Percentiles rank a stretch among this genome's conserved stretches.
These are phyloP conservation scores for Penicillium silybi DNA, from an alignment of 495 filamentous ascomycete genomes.

Conservation along the genomic window DNA sequence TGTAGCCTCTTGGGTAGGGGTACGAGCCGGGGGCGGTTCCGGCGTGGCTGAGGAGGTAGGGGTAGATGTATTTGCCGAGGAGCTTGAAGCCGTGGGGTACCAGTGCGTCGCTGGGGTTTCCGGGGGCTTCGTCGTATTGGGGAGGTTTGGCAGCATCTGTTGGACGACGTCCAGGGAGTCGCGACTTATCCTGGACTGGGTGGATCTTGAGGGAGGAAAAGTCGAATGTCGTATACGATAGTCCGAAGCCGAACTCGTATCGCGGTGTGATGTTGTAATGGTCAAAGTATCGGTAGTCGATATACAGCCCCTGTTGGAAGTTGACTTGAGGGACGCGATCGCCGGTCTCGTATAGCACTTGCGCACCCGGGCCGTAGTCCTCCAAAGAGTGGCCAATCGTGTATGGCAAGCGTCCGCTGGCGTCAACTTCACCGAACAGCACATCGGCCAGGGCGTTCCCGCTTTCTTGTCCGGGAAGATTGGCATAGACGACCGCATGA, in stretches of 20 bases:
- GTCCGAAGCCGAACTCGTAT: slow-evolving; percentile 70
- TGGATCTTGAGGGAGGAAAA: slow-evolving; percentile 56
- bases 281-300: slow-evolving; percentile 93
- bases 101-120: slow-evolving; percentile 53
- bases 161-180: slow-evolving; percentile 58
- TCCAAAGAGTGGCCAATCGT: slow-evolving; percentile 77
- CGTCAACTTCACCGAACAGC: slow-evolving; percentile 79
- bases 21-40: slow-evolving; percentile 52
- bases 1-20: slow-evolving; percentile 72
- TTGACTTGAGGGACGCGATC: slow-evolving; percentile 75
- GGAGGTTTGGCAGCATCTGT: slow-evolving; percentile 55
- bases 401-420: slow-evolving; percentile 83
- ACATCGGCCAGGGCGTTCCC: slow-evolving; percentile 83
- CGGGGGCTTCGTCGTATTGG: slow-evolving; percentile 52
- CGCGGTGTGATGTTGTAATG: slow-evolving; percentile 60
- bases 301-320: slow-evolving; percentile 77
- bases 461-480: slow-evolving; percentile 87
- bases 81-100: slow-evolving; percentile 65
- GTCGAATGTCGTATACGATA: slow-evolving; percentile 77
- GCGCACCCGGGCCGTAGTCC: slow-evolving; percentile 78
- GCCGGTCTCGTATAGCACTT: slow-evolving; percentile 72
- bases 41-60: slow-evolving; percentile 58
- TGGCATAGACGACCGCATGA: slow-evolving; percentile 78
- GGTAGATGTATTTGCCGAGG: slow-evolving; percentile 81
- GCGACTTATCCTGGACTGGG: slow-evolving; percentile 51